These are phyloP conservation scores for Phtheirospermum japonicum DNA, from an alignment of 257 asterid genomes.

Conservation along the genomic window DNA sequence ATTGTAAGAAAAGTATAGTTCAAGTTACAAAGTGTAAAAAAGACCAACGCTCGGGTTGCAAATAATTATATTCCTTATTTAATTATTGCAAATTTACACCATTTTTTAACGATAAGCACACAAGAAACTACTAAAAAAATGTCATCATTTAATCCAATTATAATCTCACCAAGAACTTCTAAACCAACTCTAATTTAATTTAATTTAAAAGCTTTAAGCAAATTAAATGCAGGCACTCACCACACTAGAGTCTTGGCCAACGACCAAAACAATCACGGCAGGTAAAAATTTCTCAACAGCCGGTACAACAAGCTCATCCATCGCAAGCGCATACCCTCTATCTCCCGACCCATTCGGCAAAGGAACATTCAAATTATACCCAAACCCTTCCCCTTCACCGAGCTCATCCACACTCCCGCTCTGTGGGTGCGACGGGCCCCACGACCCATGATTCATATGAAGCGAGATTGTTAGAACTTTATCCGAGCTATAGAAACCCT, in stretches of 20 bases:
- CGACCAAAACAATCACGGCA: slow-evolving; percentile 63
- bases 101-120: no score
- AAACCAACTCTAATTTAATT: no score
- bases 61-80: no score
- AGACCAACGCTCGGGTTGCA: no score
- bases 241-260: slow-evolving; percentile 94
- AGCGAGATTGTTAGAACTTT: slow-evolving; percentile 79
- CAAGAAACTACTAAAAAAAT: no score
- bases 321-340: slow-evolving; percentile 60
- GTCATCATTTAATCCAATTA: no score
- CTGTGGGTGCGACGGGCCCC: slow-evolving; percentile 99
- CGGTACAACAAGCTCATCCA: slow-evolving; percentile 59
- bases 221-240: slow-evolving; percentile 42
- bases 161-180: no score
- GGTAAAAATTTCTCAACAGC: slow-evolving; percentile 73
- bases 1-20: no score
- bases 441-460: slow-evolving; percentile 94
- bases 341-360: slow-evolving; percentile 94
- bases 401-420: slow-evolving; percentile 72
- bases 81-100: no score
- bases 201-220: neutral
- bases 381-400: slow-evolving; percentile 76
- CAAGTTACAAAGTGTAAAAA: no score
- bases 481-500: slow-evolving; percentile 67
- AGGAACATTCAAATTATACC: slow-evolving; percentile 82